Percentiles rank a stretch among this genome's conserved stretches.
Evolutionary conservation across 257 asterid species (phyloP).

Genomic region (Fraxinus anomala): DNA sequence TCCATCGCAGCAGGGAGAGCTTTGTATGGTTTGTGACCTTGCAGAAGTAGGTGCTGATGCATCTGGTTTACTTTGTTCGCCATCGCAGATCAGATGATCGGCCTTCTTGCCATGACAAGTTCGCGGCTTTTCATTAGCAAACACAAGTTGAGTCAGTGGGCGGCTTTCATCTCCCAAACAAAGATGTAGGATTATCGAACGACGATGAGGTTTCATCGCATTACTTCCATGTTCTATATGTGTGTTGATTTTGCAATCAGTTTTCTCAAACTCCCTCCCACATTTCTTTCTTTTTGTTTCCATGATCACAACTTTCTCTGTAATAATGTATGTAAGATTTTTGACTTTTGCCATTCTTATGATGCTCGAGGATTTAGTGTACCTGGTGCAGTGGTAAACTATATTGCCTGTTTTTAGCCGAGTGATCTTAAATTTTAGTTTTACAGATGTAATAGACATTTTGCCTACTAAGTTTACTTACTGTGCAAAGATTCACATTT

Average conservation of each 20-base stretch:
- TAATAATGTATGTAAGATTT: slow-evolving; percentile 29
- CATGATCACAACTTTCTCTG: slow-evolving; percentile 24
- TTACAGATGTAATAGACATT: slow-evolving; percentile 39
- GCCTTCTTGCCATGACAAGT: slow-evolving; percentile 11
- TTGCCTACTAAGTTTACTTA: neutral
- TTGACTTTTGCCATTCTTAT: slow-evolving; percentile 20
- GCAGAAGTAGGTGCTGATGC: slow-evolving; percentile 79
- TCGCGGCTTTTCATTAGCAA: slow-evolving; percentile 1
- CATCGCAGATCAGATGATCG: slow-evolving; percentile 65
- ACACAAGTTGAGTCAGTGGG: neutral
- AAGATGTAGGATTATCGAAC: slow-evolving; percentile 34
- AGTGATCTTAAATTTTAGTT: slow-evolving; percentile 21
- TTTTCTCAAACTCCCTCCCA: slow-evolving; percentile 2
- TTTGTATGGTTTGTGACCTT: slow-evolving; percentile 76
- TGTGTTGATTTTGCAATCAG: slow-evolving; percentile 23
- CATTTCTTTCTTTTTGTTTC: neutral
- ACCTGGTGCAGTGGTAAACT: slow-evolving; percentile 24
- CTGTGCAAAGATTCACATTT: neutral
- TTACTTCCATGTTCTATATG: slow-evolving; percentile 29
- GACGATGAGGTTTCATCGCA: slow-evolving; percentile 16
- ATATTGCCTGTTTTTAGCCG: slow-evolving; percentile 27
- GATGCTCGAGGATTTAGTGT: slow-evolving; percentile 28
- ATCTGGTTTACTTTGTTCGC: slow-evolving; percentile 85
- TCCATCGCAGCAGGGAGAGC: slow-evolving; percentile 61
- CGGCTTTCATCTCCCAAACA: slow-evolving; percentile 1